A percentile compares a stretch with the other conserved stretches of the same genome.
Evolutionary conservation across 108 stramenopile genomes (phyloP).

Genomic region (Cylindrotheca fusiformis): DNA sequence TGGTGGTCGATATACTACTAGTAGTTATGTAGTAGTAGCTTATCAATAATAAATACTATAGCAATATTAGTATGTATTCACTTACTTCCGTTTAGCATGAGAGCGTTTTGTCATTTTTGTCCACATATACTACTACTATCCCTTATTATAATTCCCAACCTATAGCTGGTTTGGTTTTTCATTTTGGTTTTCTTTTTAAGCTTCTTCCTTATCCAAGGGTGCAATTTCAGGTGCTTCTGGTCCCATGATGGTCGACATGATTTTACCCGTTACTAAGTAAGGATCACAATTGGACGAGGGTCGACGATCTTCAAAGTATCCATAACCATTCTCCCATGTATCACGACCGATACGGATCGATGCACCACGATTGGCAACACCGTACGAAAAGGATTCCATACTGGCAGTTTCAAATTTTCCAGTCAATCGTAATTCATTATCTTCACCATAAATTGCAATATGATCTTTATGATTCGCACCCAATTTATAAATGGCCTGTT

Average conservation of each 20-base stretch:
- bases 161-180: too few relatives aligned
- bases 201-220: constrained; percentile 57
- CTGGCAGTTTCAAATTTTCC: constrained; percentile 95
- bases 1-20: too few relatives aligned
- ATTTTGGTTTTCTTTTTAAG: too few relatives aligned
- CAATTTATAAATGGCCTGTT: constrained; percentile 95
- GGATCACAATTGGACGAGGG: constrained; percentile 98
- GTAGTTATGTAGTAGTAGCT: too few relatives aligned
- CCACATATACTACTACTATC: too few relatives aligned
- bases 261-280: constrained; percentile 95
- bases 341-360: constrained; percentile 94
- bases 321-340: constrained; percentile 86
- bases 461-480: constrained; percentile 93
- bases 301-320: constrained; percentile 98
- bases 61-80: too few relatives aligned
- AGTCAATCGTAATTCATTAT: constrained; percentile 96
- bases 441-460: constrained; percentile 97
- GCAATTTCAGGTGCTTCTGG: constrained; percentile 68
- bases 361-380: constrained; percentile 97
- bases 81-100: too few relatives aligned
- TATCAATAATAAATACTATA: too few relatives aligned
- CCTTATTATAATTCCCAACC: too few relatives aligned
- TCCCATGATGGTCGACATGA: constrained; percentile 93
- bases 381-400: constrained; percentile 91
- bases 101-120: too few relatives aligned